Percentiles rank a stretch among this genome's conserved stretches.
Evolutionary conservation across 2,329 filamentous ascomycete genomes (phyloP).

Genomic region (Cladophialophora bantiana): DNA sequence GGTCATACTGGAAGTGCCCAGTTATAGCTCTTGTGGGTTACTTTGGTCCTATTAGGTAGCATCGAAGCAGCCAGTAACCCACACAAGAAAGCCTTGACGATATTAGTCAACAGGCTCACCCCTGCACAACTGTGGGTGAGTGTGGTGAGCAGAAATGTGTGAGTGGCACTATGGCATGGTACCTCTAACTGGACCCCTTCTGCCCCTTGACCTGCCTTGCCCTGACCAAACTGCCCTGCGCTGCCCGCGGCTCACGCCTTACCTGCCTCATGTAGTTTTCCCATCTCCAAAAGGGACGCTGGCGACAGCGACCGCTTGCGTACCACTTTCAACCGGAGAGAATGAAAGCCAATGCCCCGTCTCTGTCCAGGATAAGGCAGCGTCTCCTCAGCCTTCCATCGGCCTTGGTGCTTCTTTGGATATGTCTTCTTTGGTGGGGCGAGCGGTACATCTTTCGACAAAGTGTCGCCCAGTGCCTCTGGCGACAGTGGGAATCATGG

Average conservation of each 20-base stretch:
- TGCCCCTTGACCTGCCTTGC: too few species aligned
- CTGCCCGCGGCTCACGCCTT: conserved; percentile 1
- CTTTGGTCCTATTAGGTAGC: not conserved
- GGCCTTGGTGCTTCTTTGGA: conserved; percentile 74
- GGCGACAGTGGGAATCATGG: conserved; percentile 93
- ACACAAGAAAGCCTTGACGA: not conserved
- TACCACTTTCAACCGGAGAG: conserved; percentile 15
- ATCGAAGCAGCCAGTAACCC: not conserved
- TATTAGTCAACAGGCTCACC: conserved; percentile 2
- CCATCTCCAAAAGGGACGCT: conserved; percentile 2
- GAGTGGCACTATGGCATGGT: too few species aligned
- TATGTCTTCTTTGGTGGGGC: conserved; percentile 80
- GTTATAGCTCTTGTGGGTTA: not conserved
- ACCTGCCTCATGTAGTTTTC: conserved; percentile 9
- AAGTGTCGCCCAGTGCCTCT: conserved; percentile 75
- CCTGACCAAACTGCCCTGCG: not conserved
- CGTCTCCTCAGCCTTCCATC: conserved; percentile 30
- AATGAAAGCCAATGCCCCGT: conserved; percentile 30
- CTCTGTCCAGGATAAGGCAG: conserved; percentile 25
- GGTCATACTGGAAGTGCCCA: not conserved
- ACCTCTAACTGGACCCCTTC: too few species aligned
- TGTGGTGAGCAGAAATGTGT: too few species aligned
- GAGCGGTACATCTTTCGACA: conserved; percentile 79
- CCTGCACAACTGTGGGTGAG: not conserved
- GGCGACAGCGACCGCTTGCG: conserved; percentile 17